Evolutionary conservation across 306 rosid species (phyloP).

Genomic region (Sechiopsis laciniata): DNA sequence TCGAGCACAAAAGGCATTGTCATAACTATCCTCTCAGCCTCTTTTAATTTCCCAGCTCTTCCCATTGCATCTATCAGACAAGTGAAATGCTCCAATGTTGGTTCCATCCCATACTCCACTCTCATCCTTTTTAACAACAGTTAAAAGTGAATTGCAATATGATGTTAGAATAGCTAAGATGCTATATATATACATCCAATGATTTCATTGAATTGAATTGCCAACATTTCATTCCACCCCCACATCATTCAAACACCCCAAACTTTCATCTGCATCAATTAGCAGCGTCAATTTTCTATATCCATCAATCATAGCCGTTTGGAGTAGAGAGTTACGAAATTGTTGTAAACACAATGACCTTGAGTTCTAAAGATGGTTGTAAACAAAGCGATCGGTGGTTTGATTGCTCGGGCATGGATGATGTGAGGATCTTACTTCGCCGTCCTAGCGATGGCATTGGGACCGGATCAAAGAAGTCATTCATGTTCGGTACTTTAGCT

Average conservation of each 20-base stretch:
- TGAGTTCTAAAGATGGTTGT: too few species aligned
- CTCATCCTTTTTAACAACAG: conserved; percentile 54
- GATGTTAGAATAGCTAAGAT: conserved; percentile 62
- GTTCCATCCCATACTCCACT: conserved; percentile 49
- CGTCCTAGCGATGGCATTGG: not conserved
- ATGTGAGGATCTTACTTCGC: too few species aligned
- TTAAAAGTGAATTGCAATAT: conserved; percentile 48
- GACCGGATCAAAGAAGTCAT: not conserved
- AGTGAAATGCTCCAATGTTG: conserved; percentile 66
- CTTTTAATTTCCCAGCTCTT: conserved; percentile 38
- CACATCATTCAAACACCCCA: conserved; percentile 39
- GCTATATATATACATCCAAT: conserved; percentile 48
- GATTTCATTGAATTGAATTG: conserved; percentile 49
- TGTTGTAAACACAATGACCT: too few species aligned
- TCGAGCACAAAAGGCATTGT: too few species aligned
- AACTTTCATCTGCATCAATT: conserved; percentile 51
- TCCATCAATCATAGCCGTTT: conserved; percentile 40
- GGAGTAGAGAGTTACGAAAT: conserved; percentile 21
- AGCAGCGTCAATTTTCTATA: conserved; percentile 70
- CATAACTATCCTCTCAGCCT: too few species aligned
- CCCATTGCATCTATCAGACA: conserved; percentile 63
- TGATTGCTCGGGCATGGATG: too few species aligned
- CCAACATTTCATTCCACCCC: conserved; percentile 82
- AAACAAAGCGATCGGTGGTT: too few species aligned
- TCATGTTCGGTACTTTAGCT: not conserved